Percentiles rank a stretch among this genome's conserved stretches.
phyloP scores from a whole-genome alignment of 2,329 filamentous ascomycete species.

The Fonsecaea monophora region DNA sequence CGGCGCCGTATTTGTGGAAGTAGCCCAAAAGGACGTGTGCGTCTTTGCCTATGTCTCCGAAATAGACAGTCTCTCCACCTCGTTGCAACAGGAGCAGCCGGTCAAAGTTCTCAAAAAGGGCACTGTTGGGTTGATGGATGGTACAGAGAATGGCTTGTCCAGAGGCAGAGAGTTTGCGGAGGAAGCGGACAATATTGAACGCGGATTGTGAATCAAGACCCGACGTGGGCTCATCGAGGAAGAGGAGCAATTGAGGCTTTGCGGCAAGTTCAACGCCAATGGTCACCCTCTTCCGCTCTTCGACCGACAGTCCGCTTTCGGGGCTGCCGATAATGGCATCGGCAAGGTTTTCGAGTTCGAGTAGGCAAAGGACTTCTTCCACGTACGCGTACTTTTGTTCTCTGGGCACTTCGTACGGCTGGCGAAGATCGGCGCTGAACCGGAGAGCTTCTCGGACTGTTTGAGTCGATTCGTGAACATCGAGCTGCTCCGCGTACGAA shows the following conservation, averaged over 20 bases:
- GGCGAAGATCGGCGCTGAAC: constrained; percentile 70
- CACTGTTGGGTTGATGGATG: constrained; percentile 87
- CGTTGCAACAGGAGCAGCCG: constrained; percentile 77
- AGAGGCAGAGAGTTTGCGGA: constrained; percentile 68
- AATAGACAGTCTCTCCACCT: constrained; percentile 83
- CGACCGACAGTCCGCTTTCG: constrained; percentile 65
- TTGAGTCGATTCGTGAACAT: constrained; percentile 67
- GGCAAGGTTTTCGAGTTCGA: constrained; percentile 70
- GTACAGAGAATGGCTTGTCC: constrained; percentile 90
- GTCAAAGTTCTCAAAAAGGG: constrained; percentile 88
- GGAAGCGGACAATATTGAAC: constrained; percentile 67
- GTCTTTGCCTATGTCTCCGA: constrained; percentile 81
- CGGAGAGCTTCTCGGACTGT: constrained; percentile 71
- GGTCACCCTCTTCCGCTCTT: constrained; percentile 58
- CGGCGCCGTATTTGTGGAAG: constrained; percentile 61
- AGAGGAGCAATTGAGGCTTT: constrained; percentile 66
- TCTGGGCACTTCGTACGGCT: constrained; percentile 63
- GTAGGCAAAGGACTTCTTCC: constrained; percentile 68
- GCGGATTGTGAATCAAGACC: constrained; percentile 74
- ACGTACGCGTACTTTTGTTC: constrained; percentile 70
- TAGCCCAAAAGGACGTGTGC: constrained; percentile 72
- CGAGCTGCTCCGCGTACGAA: constrained; percentile 70
- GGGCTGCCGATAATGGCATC: constrained; percentile 70
- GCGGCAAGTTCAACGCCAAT: constrained; percentile 68
- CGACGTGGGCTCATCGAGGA: constrained; percentile 69